Conservation (phyloP, 2,329 filamentous ascomycete species). For the Elsinoe batatas region DNA sequence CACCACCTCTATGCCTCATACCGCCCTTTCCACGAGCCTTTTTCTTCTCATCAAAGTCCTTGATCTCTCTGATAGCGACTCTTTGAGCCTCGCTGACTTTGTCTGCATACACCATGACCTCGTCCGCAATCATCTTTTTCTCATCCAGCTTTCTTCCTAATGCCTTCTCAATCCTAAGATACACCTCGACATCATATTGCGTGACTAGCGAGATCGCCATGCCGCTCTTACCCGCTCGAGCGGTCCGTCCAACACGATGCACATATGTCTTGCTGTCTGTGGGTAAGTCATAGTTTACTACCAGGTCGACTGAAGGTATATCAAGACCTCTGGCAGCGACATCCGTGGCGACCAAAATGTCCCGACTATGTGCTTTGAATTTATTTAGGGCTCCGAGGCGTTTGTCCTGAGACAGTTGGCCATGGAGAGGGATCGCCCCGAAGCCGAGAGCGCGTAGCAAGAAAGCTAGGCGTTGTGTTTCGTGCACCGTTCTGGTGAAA, state of each 20-base stretch:
- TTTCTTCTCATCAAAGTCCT: constrained; percentile 61
- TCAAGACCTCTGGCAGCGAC: constrained; percentile 89
- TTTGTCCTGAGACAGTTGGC: constrained; percentile 77
- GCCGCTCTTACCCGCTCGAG: constrained; percentile 75
- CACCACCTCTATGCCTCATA: constrained; percentile 31
- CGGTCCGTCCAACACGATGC: constrained; percentile 79
- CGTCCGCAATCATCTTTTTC: constrained; percentile 63
- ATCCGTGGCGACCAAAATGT: constrained; percentile 87
- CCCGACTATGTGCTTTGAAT: constrained; percentile 68
- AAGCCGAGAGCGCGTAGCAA: constrained; percentile 77
- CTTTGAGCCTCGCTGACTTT: constrained; percentile 77
- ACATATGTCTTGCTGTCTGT: constrained; percentile 84
- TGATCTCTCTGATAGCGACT: constrained; percentile 71
- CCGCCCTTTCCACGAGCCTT: constrained; percentile 30
- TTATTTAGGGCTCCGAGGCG: constrained; percentile 84
- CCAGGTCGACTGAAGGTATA: constrained; percentile 81
- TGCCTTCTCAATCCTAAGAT: constrained; percentile 69
- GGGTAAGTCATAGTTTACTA: constrained; percentile 78
- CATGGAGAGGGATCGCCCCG: constrained; percentile 83
- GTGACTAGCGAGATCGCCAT: constrained; percentile 73
- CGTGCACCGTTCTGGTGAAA: constrained; percentile 85
- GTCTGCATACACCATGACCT: constrained; percentile 71
- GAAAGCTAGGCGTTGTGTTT: constrained; percentile 77
- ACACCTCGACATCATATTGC: constrained; percentile 79
- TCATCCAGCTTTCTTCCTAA: constrained; percentile 66